Evolutionary conservation across 805 yeast species (phyloP).

Genomic region (Yarrowia hollandica): DNA sequence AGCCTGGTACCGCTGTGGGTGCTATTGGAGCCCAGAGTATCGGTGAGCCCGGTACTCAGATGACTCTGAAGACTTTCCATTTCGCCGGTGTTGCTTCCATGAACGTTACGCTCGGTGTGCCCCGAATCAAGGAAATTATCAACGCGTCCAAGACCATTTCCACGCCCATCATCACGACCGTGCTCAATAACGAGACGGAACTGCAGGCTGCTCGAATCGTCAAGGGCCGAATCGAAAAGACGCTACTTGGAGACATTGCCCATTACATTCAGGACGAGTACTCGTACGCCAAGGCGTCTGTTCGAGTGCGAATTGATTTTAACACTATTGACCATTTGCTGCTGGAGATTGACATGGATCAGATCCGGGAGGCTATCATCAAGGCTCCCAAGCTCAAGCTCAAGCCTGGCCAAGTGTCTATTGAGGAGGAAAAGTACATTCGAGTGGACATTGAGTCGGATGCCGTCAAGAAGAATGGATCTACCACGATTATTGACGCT

Average conservation of each 20-base stretch:
- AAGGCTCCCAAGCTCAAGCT: constrained; percentile 90
- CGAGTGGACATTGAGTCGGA: constrained; percentile 61
- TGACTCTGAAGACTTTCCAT: constrained; percentile 96
- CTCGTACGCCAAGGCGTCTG: constrained; percentile 69
- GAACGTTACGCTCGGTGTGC: constrained; percentile 98
- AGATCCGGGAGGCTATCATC: constrained; percentile 78
- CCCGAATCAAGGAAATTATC: constrained; percentile 97
- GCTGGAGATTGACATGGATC: constrained; percentile 81
- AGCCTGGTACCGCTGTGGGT: constrained; percentile 99
- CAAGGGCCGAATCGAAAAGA: constrained; percentile 95
- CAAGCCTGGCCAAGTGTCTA: constrained; percentile 64
- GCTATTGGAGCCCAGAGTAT: constrained; percentile 99
- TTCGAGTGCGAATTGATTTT: constrained; percentile 79
- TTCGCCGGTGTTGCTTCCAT: constrained; percentile 99
- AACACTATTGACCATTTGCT: constrained; percentile 85
- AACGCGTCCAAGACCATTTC: constrained; percentile 94
- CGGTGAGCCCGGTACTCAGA: constrained; percentile 99
- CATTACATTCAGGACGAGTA: constrained; percentile 92
- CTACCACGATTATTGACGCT: constrained; percentile 45
- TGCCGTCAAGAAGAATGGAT: constrained; percentile 46
- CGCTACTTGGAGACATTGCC: constrained; percentile 81
- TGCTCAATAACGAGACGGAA: constrained; percentile 86
- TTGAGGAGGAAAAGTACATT: constrained; percentile 63
- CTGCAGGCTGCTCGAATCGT: constrained; percentile 98
- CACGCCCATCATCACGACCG: constrained; percentile 95